A percentile compares a stretch with the other conserved stretches of the same genome.
Conservation (phyloP, 2,329 filamentous ascomycete species). For the Truncatella angustata region DNA sequence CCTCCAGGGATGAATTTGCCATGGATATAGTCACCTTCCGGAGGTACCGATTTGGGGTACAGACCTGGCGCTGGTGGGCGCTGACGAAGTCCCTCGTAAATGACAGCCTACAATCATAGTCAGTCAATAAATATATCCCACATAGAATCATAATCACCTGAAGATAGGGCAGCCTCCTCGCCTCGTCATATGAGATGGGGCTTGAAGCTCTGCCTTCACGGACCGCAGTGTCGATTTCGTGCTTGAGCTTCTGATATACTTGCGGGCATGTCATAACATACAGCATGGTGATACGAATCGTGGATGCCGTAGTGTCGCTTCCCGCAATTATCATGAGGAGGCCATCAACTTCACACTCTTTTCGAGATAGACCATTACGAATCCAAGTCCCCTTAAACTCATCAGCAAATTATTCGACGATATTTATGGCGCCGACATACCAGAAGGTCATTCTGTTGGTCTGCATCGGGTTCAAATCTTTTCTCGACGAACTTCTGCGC, state of each 20-base stretch:
- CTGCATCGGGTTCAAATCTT: slow-evolving; percentile 10
- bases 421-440: slow-evolving; percentile 13
- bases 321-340: slow-evolving; percentile 25
- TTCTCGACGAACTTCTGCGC: slow-evolving; percentile 14
- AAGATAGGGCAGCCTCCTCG: slow-evolving; percentile 29
- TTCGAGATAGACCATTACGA: slow-evolving; percentile 21
- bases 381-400: slow-evolving; percentile 24
- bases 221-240: slow-evolving; percentile 36
- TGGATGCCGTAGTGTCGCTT: slow-evolving; percentile 48
- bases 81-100: slow-evolving; percentile 34
- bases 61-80: slow-evolving; percentile 28
- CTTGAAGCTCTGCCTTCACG: slow-evolving; percentile 26
- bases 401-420: neutral
- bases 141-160: slow-evolving; percentile 8
- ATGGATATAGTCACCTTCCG: slow-evolving; percentile 26
- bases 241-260: slow-evolving; percentile 38
- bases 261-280: slow-evolving; percentile 43
- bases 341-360: slow-evolving; percentile 23
- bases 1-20: slow-evolving; percentile 34
- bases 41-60: slow-evolving; percentile 22
- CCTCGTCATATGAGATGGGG: slow-evolving; percentile 21
- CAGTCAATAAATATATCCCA: too few relatives aligned
- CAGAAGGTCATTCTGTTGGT: slow-evolving; percentile 19
- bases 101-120: slow-evolving; percentile 21
- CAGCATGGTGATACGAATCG: slow-evolving; percentile 44